phyloP scores from a whole-genome alignment of 1,139 yeast species.

The Pichia sp. region DNA sequence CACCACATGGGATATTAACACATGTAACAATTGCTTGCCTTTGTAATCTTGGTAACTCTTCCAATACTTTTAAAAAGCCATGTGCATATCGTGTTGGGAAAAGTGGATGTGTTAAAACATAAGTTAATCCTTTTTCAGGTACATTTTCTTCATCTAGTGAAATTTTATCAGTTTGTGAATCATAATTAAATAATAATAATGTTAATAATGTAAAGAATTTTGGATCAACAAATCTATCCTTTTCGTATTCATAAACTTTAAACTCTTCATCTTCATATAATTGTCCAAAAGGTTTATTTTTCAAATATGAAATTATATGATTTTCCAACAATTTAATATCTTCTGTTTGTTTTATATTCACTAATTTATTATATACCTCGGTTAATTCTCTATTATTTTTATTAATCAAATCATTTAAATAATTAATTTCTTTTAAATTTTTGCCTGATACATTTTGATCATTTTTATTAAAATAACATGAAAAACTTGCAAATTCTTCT shows the following conservation, averaged over 20 bases:
- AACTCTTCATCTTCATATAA: conserved; percentile 25
- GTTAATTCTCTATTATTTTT: conserved; percentile 18
- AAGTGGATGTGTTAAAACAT: conserved; percentile 78
- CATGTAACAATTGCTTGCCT: conserved; percentile 80
- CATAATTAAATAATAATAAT: conserved; percentile 22
- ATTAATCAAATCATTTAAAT: conserved; percentile 5
- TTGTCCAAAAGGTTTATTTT: conserved; percentile 16
- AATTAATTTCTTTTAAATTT: conserved; percentile 17
- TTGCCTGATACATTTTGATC: conserved; percentile 23
- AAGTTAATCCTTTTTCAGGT: conserved; percentile 61
- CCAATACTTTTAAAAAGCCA: conserved; percentile 47
- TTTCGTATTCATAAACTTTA: conserved; percentile 53
- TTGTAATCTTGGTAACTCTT: conserved; percentile 49
- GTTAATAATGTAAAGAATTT: conserved; percentile 48
- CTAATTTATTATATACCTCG: conserved; percentile 16
- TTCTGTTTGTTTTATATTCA: conserved; percentile 20
- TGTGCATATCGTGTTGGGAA: conserved; percentile 59
- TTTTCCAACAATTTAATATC: conserved; percentile 21
- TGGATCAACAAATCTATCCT: conserved; percentile 63
- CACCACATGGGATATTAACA: conserved; percentile 58
- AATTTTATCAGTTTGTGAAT: conserved; percentile 11
- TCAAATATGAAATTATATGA: conserved; percentile 22
- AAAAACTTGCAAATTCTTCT: conserved; percentile 12
- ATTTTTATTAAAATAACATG: conserved; percentile 8
- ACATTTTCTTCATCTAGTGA: conserved; percentile 25